Evolutionary conservation across 176 grass and related monocot genomes (phyloP).

Genomic region (Tillandsia leiboldiana): DNA sequence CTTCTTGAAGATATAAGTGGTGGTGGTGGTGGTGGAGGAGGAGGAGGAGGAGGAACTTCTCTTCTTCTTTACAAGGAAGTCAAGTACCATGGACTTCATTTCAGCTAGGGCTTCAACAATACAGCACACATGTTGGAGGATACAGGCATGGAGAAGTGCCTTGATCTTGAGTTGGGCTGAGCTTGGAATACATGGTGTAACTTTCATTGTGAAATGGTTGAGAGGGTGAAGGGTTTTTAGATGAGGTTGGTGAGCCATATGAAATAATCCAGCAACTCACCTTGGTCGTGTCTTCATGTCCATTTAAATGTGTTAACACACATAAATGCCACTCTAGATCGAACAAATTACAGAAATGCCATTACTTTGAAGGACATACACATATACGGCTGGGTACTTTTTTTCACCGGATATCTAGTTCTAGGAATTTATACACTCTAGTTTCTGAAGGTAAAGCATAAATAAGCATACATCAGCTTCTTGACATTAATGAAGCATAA

Average conservation of each 20-base stretch:
- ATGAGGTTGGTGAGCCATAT: conserved; percentile 2
- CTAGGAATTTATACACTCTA: too few relatives aligned
- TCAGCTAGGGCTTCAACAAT: conserved; percentile 5
- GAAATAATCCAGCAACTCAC: background rate
- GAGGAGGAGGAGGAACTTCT: too few relatives aligned
- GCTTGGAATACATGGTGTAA: background rate
- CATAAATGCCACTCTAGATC: background rate
- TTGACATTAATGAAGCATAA: too few relatives aligned
- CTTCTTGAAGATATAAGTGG: conserved; percentile 5
- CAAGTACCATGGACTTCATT: conserved; percentile 13
- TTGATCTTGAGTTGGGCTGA: conserved; percentile 7
- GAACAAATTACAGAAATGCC: background rate
- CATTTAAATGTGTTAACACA: background rate
- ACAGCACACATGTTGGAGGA: conserved; percentile 12
- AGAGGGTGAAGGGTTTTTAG: background rate
- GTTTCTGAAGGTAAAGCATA: too few relatives aligned
- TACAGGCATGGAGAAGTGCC: conserved; percentile 15
- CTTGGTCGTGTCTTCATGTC: background rate
- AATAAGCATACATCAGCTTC: too few relatives aligned
- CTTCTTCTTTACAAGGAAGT: conserved; percentile 5
- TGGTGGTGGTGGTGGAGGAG: background rate
- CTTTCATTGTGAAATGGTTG: background rate
- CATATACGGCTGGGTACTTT: background rate
- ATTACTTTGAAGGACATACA: background rate
- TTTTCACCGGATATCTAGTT: background rate